These are phyloP conservation scores for Diutina scorzettiae DNA, from an alignment of 1,139 yeast species.

Conservation along the genomic window DNA sequence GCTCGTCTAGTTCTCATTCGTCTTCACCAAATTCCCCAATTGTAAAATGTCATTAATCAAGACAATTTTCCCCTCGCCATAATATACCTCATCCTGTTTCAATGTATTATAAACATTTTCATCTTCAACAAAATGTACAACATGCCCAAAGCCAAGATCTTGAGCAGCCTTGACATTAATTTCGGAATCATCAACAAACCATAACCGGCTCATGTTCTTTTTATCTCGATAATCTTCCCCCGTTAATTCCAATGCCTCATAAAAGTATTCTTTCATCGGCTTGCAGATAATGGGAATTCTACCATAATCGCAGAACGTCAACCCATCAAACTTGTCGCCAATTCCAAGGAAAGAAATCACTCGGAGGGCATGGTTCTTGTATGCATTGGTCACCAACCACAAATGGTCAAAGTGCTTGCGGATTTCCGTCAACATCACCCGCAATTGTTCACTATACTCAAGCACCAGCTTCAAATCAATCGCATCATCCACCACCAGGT, in stretches of 20 bases:
- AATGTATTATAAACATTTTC: conserved; percentile 24
- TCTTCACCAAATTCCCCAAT: neutral
- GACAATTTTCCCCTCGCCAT: conserved; percentile 16
- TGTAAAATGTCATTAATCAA: conserved; percentile 3
- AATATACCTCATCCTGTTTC: conserved; percentile 20
- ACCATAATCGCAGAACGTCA: conserved; percentile 81
- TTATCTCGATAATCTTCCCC: neutral
- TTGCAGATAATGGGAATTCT: conserved; percentile 64
- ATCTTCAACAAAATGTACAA: conserved; percentile 6
- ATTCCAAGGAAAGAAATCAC: conserved; percentile 67
- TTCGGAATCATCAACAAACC: conserved; percentile 54
- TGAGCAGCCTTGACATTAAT: conserved; percentile 17
- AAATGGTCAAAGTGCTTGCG: conserved; percentile 23
- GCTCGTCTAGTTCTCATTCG: too few species aligned
- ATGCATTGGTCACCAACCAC: conserved; percentile 94
- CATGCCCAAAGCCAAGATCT: conserved; percentile 23
- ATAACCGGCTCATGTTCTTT: neutral
- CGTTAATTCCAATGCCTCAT: conserved; percentile 40
- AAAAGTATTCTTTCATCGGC: conserved; percentile 52
- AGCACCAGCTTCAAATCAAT: conserved; percentile 72
- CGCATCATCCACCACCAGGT: conserved; percentile 81
- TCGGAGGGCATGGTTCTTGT: conserved; percentile 28
- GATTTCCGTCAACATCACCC: conserved; percentile 38
- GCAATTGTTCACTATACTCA: conserved; percentile 41
- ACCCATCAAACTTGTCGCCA: conserved; percentile 35